Conservation (phyloP, 2,329 filamentous ascomycete species). For the Fusarium chlamydosporum region DNA sequence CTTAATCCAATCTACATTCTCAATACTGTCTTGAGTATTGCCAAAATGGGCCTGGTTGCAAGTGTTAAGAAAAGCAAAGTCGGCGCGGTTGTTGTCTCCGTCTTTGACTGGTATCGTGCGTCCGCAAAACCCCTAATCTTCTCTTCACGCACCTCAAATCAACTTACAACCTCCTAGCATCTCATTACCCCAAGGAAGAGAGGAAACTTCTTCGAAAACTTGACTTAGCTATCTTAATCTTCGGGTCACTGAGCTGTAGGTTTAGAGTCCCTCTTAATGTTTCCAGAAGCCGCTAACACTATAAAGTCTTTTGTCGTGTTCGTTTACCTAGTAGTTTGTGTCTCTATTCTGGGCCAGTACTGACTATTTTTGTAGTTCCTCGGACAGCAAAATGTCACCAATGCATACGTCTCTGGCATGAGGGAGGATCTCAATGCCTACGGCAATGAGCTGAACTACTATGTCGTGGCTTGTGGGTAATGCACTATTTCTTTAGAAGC, state of each 20-base stretch:
- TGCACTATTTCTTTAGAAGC: no score
- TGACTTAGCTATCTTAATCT: constrained; percentile 3
- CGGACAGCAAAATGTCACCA: background rate
- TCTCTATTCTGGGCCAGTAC: background rate
- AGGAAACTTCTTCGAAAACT: constrained; percentile 11
- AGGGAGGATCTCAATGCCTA: background rate
- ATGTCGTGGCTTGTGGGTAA: constrained; percentile 11
- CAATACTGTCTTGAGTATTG: accelerated
- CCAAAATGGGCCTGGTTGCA: background rate
- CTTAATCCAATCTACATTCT: no score
- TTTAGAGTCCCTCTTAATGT: accelerated
- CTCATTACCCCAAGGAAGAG: background rate
- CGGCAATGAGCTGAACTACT: constrained; percentile 14
- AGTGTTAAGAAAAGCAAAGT: background rate
- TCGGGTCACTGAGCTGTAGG: background rate
- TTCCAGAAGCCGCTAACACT: accelerated
- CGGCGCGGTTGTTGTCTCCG: background rate
- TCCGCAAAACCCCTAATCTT: no score
- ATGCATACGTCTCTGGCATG: constrained; percentile 17
- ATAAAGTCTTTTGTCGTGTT: constrained; percentile 9
- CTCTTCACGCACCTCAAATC: accelerated
- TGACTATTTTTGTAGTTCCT: background rate
- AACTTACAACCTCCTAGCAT: background rate
- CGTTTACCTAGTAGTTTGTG: accelerated
- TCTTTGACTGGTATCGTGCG: constrained; percentile 20